Conservation (phyloP, 2,329 filamentous ascomycete species). For the Rasamsonia emersonii region DNA sequence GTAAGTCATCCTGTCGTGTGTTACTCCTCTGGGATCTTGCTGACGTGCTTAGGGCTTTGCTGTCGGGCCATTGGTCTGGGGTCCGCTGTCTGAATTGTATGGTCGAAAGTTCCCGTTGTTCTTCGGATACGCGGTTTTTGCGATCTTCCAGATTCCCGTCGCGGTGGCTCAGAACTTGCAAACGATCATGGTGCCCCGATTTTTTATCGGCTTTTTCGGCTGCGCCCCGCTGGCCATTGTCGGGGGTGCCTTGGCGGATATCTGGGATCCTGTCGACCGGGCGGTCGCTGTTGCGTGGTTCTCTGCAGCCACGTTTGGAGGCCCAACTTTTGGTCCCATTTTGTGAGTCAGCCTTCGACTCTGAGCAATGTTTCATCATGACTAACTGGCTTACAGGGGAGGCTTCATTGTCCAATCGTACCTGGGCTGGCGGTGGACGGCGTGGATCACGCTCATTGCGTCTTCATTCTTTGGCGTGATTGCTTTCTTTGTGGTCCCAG, state of each 20-base stretch:
- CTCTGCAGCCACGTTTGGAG: slow-evolving; percentile 39
- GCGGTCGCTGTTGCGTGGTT: slow-evolving; percentile 41
- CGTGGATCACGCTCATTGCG: slow-evolving; percentile 48
- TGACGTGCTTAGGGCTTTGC: slow-evolving; percentile 24
- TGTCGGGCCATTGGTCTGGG: slow-evolving; percentile 33
- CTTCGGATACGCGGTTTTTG: slow-evolving; percentile 40
- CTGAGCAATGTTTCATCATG: not conserved
- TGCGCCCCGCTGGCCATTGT: slow-evolving; percentile 44
- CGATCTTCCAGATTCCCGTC: slow-evolving; percentile 48
- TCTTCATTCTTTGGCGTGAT: slow-evolving; percentile 33
- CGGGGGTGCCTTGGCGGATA: slow-evolving; percentile 42
- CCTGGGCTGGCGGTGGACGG: slow-evolving; percentile 52
- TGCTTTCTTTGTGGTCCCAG: slow-evolving; percentile 40
- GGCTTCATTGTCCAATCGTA: slow-evolving; percentile 42
- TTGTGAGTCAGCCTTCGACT: slow-evolving; percentile 18
- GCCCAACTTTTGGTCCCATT: slow-evolving; percentile 42
- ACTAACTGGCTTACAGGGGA: slow-evolving; percentile 20
- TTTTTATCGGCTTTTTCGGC: slow-evolving; percentile 46
- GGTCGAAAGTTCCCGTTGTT: slow-evolving; percentile 44
- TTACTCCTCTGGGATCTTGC: not conserved
- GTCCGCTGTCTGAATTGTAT: slow-evolving; percentile 40
- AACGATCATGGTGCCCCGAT: slow-evolving; percentile 48
- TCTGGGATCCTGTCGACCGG: slow-evolving; percentile 42
- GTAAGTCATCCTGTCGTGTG: slow-evolving; percentile 7
- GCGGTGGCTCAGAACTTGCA: slow-evolving; percentile 46